Evolutionary conservation across 2,329 filamentous ascomycete genomes (phyloP), one percentile per base, ranked within the genome.

Genomic region (Lanzia echinophila): DNA sequence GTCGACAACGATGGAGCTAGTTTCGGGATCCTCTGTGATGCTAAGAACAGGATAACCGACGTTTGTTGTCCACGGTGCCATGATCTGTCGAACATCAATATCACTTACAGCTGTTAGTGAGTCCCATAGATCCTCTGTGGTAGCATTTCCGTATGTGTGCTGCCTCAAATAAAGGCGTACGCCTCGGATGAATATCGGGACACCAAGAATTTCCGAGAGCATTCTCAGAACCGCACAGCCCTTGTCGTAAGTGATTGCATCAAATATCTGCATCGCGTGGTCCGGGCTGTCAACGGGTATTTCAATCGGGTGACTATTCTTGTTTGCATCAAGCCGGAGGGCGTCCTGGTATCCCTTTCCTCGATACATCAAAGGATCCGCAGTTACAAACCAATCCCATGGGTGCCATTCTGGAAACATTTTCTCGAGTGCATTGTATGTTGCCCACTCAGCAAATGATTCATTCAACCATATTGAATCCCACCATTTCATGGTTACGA

Each of bases 401-500:
- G 43, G 31, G 3, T 56, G 19, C 38, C 43, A 60, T 5, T 55
- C 54, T 11, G 58, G 55, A 32, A 55, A 53, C 19, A 64, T 46
- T 6, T 42, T 19, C 6, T 57, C 49, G 17, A 48, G 19, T 3
- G 59, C 58, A 46, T 58, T 47, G 6, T 34, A 47, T 3, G 47
- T 46, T 5, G 60, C 59, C 85, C 84, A 88, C 42, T 83, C 87
- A 31, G 85, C 83, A 64, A 88, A 87, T 33, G 83, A 82, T 68
- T 88, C 84, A 67, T 88, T 88, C 47, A 88, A 75, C 84, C 84
- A 88, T 19, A 87, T 69, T 36, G 82, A 82, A 65, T 87, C 84
- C 84, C 84, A 88, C 71, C 84, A 87, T 65, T 87, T 81, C 83
- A 87, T 87, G 39, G 84, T 88, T 28, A 88, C 84, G 53, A 88